Base-by-base conservation (phyloP, 192 early-diverging fungal species). In the Globomyces pollinis-pini region DNA sequence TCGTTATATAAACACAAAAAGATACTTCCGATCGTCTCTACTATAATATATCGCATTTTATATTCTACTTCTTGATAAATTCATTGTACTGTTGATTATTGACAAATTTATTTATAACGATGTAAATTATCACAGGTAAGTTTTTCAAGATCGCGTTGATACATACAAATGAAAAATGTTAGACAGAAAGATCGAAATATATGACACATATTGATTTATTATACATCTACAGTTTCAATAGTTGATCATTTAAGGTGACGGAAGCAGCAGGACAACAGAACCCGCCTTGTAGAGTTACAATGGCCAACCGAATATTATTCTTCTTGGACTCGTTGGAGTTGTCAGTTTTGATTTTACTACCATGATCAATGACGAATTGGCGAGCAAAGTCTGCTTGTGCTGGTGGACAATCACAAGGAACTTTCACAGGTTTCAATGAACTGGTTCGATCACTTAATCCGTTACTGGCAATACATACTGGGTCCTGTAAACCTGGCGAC, bases 221-320 rank as follows among this genome's bases (percentile, higher is more conserved):
- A n/a, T n/a, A n/a, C n/a, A n/a, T n/a, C n/a, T n/a, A n/a, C n/a
- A n/a, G n/a, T n/a, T n/a, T n/a, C n/a, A n/a, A n/a, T n/a, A 50
- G 18, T 18, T 49, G 45, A 26, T 18, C 45, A 49, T 49, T 49
- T 4, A 49, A 26, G 3, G 45, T 49, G 6, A 49, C 45, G 28
- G 45, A 49, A 9, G 13, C 45, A 49, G 45, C 45, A 8, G 45
- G 45, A 18, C 45, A 49, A 29, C 45, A 49, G 45, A 49, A 49
- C 20, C 21, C 20, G 6, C 28, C 28, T 29, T 49, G 45, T 4
- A 49, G 45, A 2, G 45, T 49, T 4, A 49, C 20, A 29, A 49
- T 49, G 2, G 13, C 45, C 6, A 49, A 24, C 28, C 28, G 23
- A 20, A 49, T 4, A 24, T 49, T 49, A 9, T 29, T 49, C 3